Base-by-base conservation (phyloP, 2,329 filamentous ascomycete species). In the Fusarium newnesense region DNA sequence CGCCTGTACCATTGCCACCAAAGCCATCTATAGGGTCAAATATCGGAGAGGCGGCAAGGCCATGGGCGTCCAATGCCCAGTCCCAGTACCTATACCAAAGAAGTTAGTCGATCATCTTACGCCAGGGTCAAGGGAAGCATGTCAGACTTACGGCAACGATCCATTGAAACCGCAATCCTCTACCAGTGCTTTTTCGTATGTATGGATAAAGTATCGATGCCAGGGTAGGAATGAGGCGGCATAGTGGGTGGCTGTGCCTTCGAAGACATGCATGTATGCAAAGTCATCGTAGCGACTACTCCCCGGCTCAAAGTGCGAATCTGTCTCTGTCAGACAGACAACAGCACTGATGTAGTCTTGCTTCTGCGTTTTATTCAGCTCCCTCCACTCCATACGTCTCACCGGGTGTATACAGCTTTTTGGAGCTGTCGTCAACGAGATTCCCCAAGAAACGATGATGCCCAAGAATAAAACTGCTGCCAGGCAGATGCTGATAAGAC, bases 111-210 rank as follows among this genome's bases (percentile, higher is more conserved):
- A 36, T 36, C n/a, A 21, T 5, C 16, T 15, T 2, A 1, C 12
- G 3, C n/a, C 5, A 26, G n/a, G 21, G 2, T 7, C 1, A 26
- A 36, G 30, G 26, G 32, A 9, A 4, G 13, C 9, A 4, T 24
- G 18, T 36, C 24, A 26, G n/a, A 37, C 49, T 37, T 52, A 52
- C 32, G 49, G 49, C 11, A 52, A 15, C 16, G n/a, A 21, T 26
- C 49, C 32, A 6, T 52, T 7, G 13, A 52, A 37, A 2, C 4
- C 49, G 1, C 32, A 52, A 4, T 37, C n/a, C 32, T 52, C 49
- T 0, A 8, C 4, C 12, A 52, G 15, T 2, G 18, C n/a, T 9
- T 9, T 37, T 11, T 52, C 32, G n/a, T 52, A 37, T 26, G 2
- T 36, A 11, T 52, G 32, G 16, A 52, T 37, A 26, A 52, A 52